Conservation (phyloP, 2,329 filamentous ascomycete species). For the Myrmaecium sp. region DNA sequence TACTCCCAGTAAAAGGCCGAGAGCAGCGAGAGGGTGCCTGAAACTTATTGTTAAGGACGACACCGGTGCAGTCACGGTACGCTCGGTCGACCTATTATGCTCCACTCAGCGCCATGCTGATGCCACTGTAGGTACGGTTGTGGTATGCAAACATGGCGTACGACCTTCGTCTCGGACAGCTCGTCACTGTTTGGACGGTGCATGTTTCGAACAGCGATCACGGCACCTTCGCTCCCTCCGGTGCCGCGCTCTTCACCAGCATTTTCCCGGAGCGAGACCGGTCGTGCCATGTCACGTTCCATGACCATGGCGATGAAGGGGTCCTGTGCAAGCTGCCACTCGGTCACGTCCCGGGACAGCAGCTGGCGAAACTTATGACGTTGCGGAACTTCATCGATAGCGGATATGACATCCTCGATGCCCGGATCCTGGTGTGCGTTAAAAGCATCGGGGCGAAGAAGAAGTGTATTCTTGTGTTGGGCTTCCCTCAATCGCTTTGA, state of each 20-base stretch:
- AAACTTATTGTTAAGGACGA: slow-evolving; percentile 40
- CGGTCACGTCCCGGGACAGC: slow-evolving; percentile 19
- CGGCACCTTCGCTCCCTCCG: slow-evolving; percentile 18
- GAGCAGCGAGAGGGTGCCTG: slow-evolving; percentile 33
- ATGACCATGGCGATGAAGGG: slow-evolving; percentile 29
- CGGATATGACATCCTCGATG: slow-evolving; percentile 35
- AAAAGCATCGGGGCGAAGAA: slow-evolving; percentile 38
- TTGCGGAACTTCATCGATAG: slow-evolving; percentile 37
- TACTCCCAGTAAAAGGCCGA: slow-evolving; percentile 25
- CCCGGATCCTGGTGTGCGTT: slow-evolving; percentile 39
- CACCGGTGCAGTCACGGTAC: slow-evolving; percentile 35
- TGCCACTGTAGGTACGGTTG: slow-evolving; percentile 37
- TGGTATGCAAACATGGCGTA: slow-evolving; percentile 30
- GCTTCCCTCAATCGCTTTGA: neutral
- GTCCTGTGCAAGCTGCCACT: slow-evolving; percentile 30
- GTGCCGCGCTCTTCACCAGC: slow-evolving; percentile 34
- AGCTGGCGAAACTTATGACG: slow-evolving; percentile 36
- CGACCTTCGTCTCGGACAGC: slow-evolving; percentile 33
- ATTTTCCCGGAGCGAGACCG: slow-evolving; percentile 41
- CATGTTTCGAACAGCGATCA: slow-evolving; percentile 35
- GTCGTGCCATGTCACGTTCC: slow-evolving; percentile 36
- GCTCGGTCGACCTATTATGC: slow-evolving; percentile 7
- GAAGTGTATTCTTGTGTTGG: slow-evolving; percentile 18
- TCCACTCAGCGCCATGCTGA: too few species aligned
- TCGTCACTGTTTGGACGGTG: slow-evolving; percentile 40